Evolutionary conservation across 176 grass and related monocot genomes (phyloP).

Genomic region (Melocanna baccifera): DNA sequence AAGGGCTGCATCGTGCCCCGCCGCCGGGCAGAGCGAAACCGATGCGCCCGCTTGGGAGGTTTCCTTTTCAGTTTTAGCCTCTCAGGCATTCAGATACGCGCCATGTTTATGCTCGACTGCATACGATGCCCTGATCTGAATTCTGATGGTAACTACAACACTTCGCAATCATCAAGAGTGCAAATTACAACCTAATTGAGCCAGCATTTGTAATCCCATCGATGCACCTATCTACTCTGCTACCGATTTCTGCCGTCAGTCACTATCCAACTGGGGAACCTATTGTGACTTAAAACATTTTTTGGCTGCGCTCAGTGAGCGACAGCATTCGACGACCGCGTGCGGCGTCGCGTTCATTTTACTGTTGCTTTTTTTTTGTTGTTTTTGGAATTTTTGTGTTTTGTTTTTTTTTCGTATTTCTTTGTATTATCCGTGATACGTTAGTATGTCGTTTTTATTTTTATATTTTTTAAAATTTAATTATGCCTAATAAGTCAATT

Average conservation of each 20-base stretch:
- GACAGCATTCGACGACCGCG: too few species aligned
- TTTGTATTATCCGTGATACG: too few species aligned
- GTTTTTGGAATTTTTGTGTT: too few species aligned
- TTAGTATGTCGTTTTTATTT: too few species aligned
- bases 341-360: too few species aligned
- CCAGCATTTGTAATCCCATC: neutral
- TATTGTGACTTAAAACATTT: neutral
- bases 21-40: neutral
- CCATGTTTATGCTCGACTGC: neutral
- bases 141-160: neutral
- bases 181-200: neutral
- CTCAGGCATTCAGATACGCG: neutral
- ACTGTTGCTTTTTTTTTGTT: too few species aligned
- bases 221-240: neutral
- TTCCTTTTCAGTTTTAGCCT: neutral
- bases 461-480: too few species aligned
- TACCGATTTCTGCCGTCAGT: neutral
- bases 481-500: too few species aligned
- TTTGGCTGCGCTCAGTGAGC: too few species aligned
- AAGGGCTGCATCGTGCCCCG: conserved; percentile 38
- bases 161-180: neutral
- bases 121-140: neutral
- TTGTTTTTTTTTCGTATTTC: too few species aligned
- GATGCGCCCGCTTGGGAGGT: neutral
- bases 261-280: neutral